Base-by-base conservation (phyloP, 176 grass and related monocot genomes). In the Pharus latifolius region DNA sequence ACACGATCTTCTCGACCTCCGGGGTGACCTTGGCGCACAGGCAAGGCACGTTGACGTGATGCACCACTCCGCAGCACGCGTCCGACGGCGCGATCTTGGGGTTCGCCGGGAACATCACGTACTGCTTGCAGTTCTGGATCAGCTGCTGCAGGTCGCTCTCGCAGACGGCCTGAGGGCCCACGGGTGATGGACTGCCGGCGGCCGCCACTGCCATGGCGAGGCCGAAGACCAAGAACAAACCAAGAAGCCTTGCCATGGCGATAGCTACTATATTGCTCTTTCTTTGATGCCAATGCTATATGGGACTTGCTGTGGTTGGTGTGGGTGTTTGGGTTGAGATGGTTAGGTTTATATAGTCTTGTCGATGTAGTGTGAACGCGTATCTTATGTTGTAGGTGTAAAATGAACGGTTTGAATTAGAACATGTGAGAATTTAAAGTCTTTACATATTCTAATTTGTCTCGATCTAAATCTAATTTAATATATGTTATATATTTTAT, bases 31-130 rank as follows among this genome's bases (percentile, higher is more conserved):
- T 79, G 29, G 43, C 38, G 46, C 87, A 90, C 11, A 85, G 0
- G 58, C 82, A 78, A 10, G 74, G 52, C 1, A 78, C 7, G 7
- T 90, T 7, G 3, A 3, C 48, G 22, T 58, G 78, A 15, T 53
- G 13, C 3, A 90, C 18, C 9, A 25, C 60, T 16, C 1, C 23
- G 0, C 82, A 85, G 7, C 78, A 90, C 24, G 20, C 37, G 6
- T 55, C 31, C 3, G 82, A 73, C 19, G 87, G 87, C 34, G 50
- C 3, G 17, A 82, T 49, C 70, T 90, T 84, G 0, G 64, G 53
- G 4, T 74, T 28, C 0, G 30, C 4, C 0, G 72, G 82, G 12
- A 30, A 38, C 78, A 47, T 28, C 49, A 90, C 65, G 10, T 37
- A 85, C 1, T 35, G 16, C 26, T 62, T 51, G 61, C 82, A 90